These are phyloP conservation scores for Macrophomina phaseolina DNA, from an alignment of 2,329 filamentous ascomycete species.

Conservation along the genomic window DNA sequence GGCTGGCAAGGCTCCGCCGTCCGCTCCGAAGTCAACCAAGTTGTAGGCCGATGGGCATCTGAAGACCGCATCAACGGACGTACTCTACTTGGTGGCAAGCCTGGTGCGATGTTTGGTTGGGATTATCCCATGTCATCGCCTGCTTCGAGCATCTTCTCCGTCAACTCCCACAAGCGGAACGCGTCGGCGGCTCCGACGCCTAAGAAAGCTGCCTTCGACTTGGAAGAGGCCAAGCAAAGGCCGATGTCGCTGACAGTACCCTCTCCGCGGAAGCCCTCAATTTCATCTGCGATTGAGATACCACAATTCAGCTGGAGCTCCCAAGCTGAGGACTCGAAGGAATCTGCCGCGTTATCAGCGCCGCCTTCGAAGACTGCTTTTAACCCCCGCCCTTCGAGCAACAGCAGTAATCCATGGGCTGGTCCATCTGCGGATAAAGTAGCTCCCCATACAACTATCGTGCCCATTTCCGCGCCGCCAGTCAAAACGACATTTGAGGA, in stretches of 20 bases:
- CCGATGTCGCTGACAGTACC: slow-evolving; percentile 12
- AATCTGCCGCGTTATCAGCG: slow-evolving; percentile 14
- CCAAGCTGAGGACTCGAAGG: not conserved
- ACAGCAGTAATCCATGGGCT: slow-evolving; percentile 11
- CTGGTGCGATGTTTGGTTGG: slow-evolving; percentile 46
- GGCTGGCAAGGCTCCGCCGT: slow-evolving; percentile 44
- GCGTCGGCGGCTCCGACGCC: slow-evolving; percentile 8
- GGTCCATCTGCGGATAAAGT: not conserved
- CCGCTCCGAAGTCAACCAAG: slow-evolving; percentile 42
- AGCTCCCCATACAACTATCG: not conserved
- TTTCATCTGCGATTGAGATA: not conserved
- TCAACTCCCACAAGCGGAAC: slow-evolving; percentile 20
- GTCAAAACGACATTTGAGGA: not conserved
- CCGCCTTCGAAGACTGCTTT: slow-evolving; percentile 19
- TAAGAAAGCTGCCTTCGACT: slow-evolving; percentile 10
- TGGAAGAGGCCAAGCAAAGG: slow-evolving; percentile 22
- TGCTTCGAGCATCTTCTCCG: slow-evolving; percentile 19
- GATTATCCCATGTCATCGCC: slow-evolving; percentile 34
- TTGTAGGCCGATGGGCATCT: slow-evolving; percentile 43
- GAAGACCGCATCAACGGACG: slow-evolving; percentile 47
- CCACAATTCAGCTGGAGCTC: slow-evolving; percentile 22
- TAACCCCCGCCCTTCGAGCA: not conserved
- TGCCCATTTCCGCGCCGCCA: slow-evolving; percentile 8
- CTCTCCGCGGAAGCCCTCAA: not conserved
- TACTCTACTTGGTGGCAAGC: slow-evolving; percentile 34